phyloP scores from a whole-genome alignment of 2,329 filamentous ascomycete species.

The Botrytis elliptica region DNA sequence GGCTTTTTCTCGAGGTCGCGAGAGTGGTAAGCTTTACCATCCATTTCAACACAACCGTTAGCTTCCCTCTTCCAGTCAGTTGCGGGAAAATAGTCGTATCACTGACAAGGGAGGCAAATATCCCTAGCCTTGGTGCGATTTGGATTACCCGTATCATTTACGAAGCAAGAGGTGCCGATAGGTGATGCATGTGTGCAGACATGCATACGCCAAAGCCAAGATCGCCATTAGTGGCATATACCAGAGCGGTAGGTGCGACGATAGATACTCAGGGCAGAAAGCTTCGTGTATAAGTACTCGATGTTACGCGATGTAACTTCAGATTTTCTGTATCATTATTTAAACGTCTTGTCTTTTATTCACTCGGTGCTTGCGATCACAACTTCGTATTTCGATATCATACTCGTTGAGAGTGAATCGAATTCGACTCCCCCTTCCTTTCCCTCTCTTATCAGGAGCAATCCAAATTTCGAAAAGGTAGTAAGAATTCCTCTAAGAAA shows the following conservation, averaged over 20 bases:
- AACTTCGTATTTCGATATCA: slow-evolving; percentile 1
- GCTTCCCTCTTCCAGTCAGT: not conserved
- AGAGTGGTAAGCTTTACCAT: slow-evolving; percentile 4
- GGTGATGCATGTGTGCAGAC: not conserved
- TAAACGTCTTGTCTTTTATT: not conserved
- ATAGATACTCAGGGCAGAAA: not conserved
- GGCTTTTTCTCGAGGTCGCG: no score
- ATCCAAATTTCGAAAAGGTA: not conserved
- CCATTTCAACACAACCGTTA: not conserved
- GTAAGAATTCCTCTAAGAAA: not conserved
- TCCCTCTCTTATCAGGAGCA: not conserved
- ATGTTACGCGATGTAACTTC: not conserved
- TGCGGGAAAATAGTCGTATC: not conserved
- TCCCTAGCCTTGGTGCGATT: not conserved
- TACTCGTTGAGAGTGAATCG: slow-evolving; percentile 7
- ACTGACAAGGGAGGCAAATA: not conserved
- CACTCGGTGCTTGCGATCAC: not conserved
- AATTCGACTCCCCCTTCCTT: not conserved
- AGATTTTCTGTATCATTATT: not conserved
- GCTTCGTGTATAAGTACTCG: slow-evolving; percentile 9
- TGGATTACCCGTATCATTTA: slow-evolving; percentile 13
- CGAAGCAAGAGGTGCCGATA: slow-evolving; percentile 1
- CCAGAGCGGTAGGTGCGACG: not conserved
- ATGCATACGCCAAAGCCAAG: not conserved
- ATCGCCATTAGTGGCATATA: not conserved